These are phyloP conservation scores for Suillus plorans DNA, from an alignment of 768 basidiomycete species.

Conservation along the genomic window DNA sequence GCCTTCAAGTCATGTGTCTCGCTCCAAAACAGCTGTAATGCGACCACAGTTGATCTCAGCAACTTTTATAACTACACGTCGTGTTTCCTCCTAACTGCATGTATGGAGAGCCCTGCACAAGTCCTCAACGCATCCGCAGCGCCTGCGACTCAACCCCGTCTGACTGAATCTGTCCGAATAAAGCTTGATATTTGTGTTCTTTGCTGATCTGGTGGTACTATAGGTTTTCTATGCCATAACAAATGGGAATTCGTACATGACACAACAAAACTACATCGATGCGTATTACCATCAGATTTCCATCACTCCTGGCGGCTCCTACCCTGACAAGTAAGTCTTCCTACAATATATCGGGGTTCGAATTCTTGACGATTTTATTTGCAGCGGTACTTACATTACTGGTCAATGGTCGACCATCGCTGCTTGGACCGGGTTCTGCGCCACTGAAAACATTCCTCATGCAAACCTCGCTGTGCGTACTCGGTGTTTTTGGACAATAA, in stretches of 20 bases:
- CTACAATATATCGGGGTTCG: background rate
- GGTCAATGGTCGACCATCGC: constrained; percentile 19
- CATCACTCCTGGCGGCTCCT: constrained; percentile 16
- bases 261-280: constrained; percentile 24
- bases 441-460: constrained; percentile 21
- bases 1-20: constrained; percentile 13
- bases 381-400: constrained; percentile 9
- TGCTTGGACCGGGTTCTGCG: constrained; percentile 24
- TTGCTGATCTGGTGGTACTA: background rate
- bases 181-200: background rate
- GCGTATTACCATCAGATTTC: constrained; percentile 21
- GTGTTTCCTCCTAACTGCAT: constrained; percentile 22
- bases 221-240: constrained; percentile 21
- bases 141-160: constrained; percentile 16
- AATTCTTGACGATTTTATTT: background rate
- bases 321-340: constrained; percentile 16
- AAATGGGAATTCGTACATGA: constrained; percentile 20
- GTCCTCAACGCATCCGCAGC: constrained; percentile 11
- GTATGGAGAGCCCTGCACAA: constrained; percentile 10
- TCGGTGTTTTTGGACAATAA: background rate
- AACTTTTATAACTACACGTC: constrained; percentile 21
- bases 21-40: constrained; percentile 21
- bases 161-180: constrained; percentile 16
- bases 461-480: constrained; percentile 19
- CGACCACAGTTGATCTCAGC: constrained; percentile 14